Conservation (phyloP, 352 stramenopile species). For the Pythium utonaiense region DNA sequence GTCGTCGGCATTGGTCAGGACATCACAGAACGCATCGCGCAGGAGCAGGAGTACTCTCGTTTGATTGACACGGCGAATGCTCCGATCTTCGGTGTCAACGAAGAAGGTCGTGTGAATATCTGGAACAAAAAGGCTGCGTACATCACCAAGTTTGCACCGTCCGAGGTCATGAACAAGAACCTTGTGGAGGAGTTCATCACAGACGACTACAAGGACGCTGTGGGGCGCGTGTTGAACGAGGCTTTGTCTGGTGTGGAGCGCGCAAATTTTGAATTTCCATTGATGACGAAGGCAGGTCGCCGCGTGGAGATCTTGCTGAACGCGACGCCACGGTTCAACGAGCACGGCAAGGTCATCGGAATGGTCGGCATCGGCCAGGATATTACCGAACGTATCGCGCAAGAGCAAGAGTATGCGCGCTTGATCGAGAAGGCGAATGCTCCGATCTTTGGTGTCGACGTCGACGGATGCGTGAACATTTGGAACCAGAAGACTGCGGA, state of each 20-base stretch:
- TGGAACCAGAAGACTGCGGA: slow-evolving; percentile 91
- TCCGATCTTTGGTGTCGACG: slow-evolving; percentile 90
- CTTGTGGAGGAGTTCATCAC: slow-evolving; percentile 91
- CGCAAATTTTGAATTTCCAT: slow-evolving; percentile 83
- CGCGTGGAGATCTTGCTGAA: slow-evolving; percentile 86
- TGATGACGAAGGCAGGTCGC: slow-evolving; percentile 78
- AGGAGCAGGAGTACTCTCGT: slow-evolving; percentile 86
- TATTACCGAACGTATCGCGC: slow-evolving; percentile 80
- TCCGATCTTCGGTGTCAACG: slow-evolving; percentile 88
- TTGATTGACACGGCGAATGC: slow-evolving; percentile 90
- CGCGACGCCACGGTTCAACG: slow-evolving; percentile 81
- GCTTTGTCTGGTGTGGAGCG: slow-evolving; percentile 57
- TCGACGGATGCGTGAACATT: slow-evolving; percentile 86
- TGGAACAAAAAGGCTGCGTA: slow-evolving; percentile 91
- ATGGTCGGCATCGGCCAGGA: slow-evolving; percentile 86
- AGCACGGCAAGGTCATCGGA: slow-evolving; percentile 78
- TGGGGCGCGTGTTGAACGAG: slow-evolving; percentile 55
- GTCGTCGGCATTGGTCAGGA: slow-evolving; percentile 85
- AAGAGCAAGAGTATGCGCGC: slow-evolving; percentile 85
- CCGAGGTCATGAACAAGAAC: slow-evolving; percentile 87
- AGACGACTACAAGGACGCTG: slow-evolving; percentile 62
- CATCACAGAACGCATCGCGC: slow-evolving; percentile 85
- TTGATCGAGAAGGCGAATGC: slow-evolving; percentile 91
- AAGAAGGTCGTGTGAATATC: slow-evolving; percentile 79
- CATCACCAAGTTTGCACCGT: slow-evolving; percentile 86